Conservation (phyloP, 163 green algal species). For the Chlorella variabilis region DNA sequence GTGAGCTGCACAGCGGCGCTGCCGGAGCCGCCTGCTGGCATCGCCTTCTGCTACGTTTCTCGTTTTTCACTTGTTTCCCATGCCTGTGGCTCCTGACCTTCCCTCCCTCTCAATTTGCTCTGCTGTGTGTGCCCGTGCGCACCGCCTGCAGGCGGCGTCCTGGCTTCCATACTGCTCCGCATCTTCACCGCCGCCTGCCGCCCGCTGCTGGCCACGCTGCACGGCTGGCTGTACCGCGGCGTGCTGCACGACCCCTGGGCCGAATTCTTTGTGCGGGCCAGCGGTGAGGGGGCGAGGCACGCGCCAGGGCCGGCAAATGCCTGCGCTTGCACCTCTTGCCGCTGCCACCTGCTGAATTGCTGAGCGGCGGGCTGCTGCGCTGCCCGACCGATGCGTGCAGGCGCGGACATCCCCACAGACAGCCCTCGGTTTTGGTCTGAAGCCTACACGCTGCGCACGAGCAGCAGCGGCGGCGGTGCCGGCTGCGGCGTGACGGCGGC, state of each 20-base stretch:
- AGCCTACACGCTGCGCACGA: conserved; percentile 30
- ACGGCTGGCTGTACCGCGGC: conserved; percentile 44
- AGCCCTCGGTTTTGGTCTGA: conserved; percentile 46
- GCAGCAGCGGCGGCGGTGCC: background rate
- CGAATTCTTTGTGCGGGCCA: conserved; percentile 41
- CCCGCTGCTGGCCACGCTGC: conserved; percentile 33
- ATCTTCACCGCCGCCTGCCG: conserved; percentile 25
- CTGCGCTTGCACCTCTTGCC: no score
- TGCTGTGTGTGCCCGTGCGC: background rate
- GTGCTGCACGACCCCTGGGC: conserved; percentile 16
- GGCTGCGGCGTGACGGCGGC: background rate
- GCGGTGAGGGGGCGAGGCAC: background rate
- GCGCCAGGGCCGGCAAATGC: no score
- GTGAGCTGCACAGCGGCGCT: background rate
- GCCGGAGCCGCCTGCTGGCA: no score
- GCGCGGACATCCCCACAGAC: conserved; percentile 21
- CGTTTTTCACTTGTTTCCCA: no score
- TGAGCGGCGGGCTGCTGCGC: no score
- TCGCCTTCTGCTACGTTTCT: no score
- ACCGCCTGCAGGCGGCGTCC: conserved; percentile 28
- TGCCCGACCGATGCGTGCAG: no score
- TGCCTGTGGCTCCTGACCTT: no score
- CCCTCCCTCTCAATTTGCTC: background rate
- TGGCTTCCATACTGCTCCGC: conserved; percentile 27
- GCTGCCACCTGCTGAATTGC: no score